Base-by-base conservation (phyloP, 2,329 filamentous ascomycete genomes). In the Coniochaeta sp. region DNA sequence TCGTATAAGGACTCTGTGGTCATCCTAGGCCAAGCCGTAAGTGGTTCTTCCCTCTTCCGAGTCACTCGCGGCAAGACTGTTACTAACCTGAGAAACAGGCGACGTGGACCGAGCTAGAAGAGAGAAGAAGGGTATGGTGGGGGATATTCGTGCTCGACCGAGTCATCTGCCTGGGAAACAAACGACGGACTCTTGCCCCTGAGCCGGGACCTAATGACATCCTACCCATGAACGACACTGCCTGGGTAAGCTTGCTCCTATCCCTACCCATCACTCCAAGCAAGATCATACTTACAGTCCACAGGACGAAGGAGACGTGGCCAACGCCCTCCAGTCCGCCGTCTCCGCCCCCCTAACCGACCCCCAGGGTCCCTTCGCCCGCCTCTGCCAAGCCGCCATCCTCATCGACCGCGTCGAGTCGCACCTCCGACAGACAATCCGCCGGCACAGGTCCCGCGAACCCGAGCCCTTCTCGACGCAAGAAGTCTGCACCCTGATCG, bases 51-150 rank as follows among this genome's bases (percentile, higher is more conserved):
- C 6, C 16, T 40, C 6, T 40, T 7, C 38, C 3, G 4, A 5
- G 11, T 40, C 17, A 40, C 17, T n/a, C 8, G 11, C 34, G 8
- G 34, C 34, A 36, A 9, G 8, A 16, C 14, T 6, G 19, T 17
- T 14, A 31, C 58, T 59, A 26, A 62, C 40, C 17, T 24, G 22
- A 57, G 14, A 26, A 11, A 57, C 33, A 77, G 72, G 69, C 64
- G 38, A 77, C 77, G 0, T 80, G 78, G 79, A 75, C 74, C 1
- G 77, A 81, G 58, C 66, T 72, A 50, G 79, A 82, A 67, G 77
- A 81, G 63, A 68, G 77, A 26, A 68, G 73, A 26, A 66, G 79
- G 52, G 73, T 76, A 0, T 81, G 78, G 78, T 82, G 80, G 79
- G 76, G 70, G 34, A 74, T 80, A 12, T 72, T 79, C 58, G 68